phyloP scores from a whole-genome alignment of 192 early-diverging fungal genomes.

The Backusella tarrabulga region DNA sequence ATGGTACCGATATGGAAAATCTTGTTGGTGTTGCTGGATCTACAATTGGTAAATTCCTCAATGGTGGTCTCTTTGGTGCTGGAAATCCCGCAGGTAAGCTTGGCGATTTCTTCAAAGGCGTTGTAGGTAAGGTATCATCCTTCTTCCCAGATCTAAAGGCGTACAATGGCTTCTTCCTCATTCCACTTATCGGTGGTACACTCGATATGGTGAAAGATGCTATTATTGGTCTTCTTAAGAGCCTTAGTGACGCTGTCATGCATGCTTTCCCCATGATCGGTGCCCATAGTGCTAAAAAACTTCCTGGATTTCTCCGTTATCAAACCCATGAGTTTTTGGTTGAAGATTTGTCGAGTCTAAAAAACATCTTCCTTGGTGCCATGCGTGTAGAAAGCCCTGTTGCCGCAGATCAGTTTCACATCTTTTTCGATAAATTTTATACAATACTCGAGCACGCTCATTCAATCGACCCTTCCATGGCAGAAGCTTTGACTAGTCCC shows the following conservation, averaged over 20 bases:
- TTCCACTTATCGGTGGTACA: neutral
- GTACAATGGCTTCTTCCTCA: neutral
- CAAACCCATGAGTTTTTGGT: neutral
- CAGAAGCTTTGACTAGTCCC: neutral
- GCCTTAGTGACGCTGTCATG: neutral
- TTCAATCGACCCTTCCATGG: neutral
- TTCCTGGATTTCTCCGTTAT: too few relatives aligned
- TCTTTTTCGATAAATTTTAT: neutral
- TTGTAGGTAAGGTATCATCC: neutral
- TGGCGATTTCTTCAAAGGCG: neutral
- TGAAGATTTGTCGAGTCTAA: neutral
- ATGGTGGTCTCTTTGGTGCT: neutral
- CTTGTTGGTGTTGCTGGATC: neutral
- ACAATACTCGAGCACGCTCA: neutral
- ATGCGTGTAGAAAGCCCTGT: neutral
- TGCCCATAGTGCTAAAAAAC: neutral
- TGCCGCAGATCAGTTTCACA: neutral
- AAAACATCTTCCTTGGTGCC: neutral
- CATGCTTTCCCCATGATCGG: neutral
- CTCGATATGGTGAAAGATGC: neutral
- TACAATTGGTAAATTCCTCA: neutral
- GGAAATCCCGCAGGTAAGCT: neutral
- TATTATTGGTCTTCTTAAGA: neutral
- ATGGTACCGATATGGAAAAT: neutral
- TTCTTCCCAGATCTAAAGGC: neutral